phyloP scores from a whole-genome alignment of 106 monocot genomes.

The Xerophyta viscosa region DNA sequence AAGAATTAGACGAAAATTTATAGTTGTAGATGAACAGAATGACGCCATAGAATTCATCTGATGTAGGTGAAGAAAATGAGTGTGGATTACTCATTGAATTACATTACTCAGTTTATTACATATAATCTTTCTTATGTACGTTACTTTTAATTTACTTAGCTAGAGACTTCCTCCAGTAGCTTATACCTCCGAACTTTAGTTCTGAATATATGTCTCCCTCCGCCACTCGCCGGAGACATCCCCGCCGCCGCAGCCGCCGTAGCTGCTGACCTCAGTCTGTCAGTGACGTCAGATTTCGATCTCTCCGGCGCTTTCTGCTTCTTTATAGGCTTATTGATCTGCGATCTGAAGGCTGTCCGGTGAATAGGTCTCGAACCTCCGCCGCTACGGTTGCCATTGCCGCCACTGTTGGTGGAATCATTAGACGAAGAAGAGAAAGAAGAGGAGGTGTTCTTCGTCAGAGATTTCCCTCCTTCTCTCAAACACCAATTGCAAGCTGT shows the following conservation, averaged over 20 bases:
- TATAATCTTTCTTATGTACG: too few relatives aligned
- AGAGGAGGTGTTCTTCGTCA: conserved; percentile 1
- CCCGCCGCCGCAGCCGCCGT: neutral
- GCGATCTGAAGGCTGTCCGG: conserved; percentile 13
- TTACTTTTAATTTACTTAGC: too few relatives aligned
- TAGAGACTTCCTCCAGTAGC: too few relatives aligned
- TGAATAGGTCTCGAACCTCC: conserved; percentile 1
- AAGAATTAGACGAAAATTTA: too few relatives aligned
- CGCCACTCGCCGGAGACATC: conserved; percentile 5
- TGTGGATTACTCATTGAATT: too few relatives aligned
- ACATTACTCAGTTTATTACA: too few relatives aligned
- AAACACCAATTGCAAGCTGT: conserved; percentile 63
- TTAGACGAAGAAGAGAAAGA: conserved; percentile 5
- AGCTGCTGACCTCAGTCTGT: neutral
- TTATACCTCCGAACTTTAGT: too few relatives aligned
- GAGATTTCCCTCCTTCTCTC: conserved; percentile 24
- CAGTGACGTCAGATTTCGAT: conserved; percentile 27
- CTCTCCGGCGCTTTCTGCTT: conserved; percentile 6
- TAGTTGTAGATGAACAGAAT: too few relatives aligned
- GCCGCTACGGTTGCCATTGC: neutral
- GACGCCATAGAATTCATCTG: too few relatives aligned
- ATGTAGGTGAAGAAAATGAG: too few relatives aligned
- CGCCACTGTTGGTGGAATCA: conserved; percentile 5
- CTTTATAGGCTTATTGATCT: conserved; percentile 33
- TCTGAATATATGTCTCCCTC: too few relatives aligned